Conservation (phyloP, 306 rosid species). For the Medicago arabica region DNA sequence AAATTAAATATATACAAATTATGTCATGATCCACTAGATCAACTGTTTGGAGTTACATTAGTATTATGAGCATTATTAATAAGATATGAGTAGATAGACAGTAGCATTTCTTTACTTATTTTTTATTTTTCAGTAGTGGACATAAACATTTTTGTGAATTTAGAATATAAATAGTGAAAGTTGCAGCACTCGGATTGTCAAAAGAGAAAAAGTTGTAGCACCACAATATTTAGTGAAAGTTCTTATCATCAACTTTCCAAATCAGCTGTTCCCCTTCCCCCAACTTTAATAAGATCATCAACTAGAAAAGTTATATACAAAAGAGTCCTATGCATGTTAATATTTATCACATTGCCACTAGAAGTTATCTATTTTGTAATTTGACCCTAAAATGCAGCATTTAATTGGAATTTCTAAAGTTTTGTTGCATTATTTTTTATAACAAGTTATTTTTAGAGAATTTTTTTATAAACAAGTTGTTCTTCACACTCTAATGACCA, state of each 20-base stretch:
- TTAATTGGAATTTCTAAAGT: background rate
- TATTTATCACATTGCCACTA: background rate
- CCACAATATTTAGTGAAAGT: conserved; percentile 37
- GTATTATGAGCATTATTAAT: too few relatives aligned
- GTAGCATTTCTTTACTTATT: background rate
- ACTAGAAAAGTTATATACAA: background rate
- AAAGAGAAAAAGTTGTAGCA: conserved; percentile 37
- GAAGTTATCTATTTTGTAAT: background rate
- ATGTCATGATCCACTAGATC: too few relatives aligned
- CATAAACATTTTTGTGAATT: conserved; percentile 30
- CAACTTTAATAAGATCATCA: conserved; percentile 32
- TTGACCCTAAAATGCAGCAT: background rate
- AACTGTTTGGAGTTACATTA: too few relatives aligned
- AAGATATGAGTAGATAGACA: too few relatives aligned
- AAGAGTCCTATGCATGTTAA: background rate
- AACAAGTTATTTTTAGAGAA: too few relatives aligned
- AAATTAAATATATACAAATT: too few relatives aligned
- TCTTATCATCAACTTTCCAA: conserved; percentile 47
- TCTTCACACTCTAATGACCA: too few relatives aligned
- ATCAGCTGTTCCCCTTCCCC: conserved; percentile 26
- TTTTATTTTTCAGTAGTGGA: conserved; percentile 18
- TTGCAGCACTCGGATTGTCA: conserved; percentile 26
- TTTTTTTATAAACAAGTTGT: too few relatives aligned
- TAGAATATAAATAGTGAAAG: conserved; percentile 27
- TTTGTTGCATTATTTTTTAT: background rate